Evolutionary conservation across 225 moss, liverwort and hornwort species (phyloP).

Genomic region (Polytrichum formosum): DNA sequence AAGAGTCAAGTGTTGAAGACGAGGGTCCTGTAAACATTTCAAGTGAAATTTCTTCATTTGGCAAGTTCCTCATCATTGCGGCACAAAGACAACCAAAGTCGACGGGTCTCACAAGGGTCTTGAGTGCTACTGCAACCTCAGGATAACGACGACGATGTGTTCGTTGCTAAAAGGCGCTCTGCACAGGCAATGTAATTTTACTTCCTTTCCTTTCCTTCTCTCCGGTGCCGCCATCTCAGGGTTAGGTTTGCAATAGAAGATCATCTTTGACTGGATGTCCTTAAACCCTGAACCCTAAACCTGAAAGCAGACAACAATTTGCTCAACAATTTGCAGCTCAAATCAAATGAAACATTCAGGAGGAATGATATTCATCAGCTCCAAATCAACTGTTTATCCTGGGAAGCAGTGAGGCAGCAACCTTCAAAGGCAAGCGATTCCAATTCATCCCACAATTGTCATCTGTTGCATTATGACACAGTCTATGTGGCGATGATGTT

Average conservation of each 20-base stretch:
- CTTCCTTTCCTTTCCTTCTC: no score
- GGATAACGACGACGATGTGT: background rate
- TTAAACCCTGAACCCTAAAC: background rate
- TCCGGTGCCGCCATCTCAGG: no score
- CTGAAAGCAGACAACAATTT: background rate
- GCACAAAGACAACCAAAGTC: slow-evolving; percentile 34
- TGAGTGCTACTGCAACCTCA: slow-evolving; percentile 19
- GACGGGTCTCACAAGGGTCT: slow-evolving; percentile 27
- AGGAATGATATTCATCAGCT: background rate
- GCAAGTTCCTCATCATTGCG: slow-evolving; percentile 45
- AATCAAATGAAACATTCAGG: no score
- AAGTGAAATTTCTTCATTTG: slow-evolving; percentile 35
- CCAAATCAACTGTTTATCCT: background rate
- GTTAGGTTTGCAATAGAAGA: no score
- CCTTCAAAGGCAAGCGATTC: background rate
- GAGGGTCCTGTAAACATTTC: slow-evolving; percentile 1
- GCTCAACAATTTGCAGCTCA: background rate
- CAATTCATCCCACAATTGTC: background rate
- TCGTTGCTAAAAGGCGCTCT: background rate
- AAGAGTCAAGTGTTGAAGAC: slow-evolving; percentile 44
- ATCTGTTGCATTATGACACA: background rate
- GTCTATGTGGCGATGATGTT: background rate
- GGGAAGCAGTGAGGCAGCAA: background rate
- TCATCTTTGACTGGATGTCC: background rate
- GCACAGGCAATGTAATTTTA: no score